These are phyloP conservation scores for Aspergillus awamori DNA, from an alignment of 2,329 filamentous ascomycete species.

Conservation along the genomic window DNA sequence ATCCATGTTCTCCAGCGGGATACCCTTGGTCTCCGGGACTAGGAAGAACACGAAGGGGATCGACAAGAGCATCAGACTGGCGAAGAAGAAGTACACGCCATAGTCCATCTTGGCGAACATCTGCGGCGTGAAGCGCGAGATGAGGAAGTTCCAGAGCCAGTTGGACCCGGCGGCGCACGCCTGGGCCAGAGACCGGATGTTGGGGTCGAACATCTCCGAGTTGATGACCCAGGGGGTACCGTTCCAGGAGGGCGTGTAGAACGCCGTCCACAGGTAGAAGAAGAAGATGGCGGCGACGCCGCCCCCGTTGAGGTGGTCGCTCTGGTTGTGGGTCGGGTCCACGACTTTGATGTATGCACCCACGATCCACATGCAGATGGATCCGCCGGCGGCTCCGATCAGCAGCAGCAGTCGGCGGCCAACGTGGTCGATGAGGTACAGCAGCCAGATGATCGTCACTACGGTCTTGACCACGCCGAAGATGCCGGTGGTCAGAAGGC, in stretches of 20 bases:
- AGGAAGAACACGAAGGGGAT: constrained; percentile 62
- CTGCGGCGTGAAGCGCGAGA: constrained; percentile 45
- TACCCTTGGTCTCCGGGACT: constrained; percentile 66
- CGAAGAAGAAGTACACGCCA: constrained; percentile 70
- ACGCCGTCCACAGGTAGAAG: constrained; percentile 75
- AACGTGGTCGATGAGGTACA: constrained; percentile 68
- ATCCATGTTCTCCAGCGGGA: constrained; percentile 68
- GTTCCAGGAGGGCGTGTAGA: constrained; percentile 75
- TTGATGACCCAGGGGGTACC: constrained; percentile 78
- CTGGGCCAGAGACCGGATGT: constrained; percentile 70
- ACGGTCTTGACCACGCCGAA: constrained; percentile 76
- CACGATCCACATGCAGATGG: constrained; percentile 44
- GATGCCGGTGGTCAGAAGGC: constrained; percentile 70
- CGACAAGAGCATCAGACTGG: constrained; percentile 61
- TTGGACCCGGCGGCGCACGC: constrained; percentile 60
- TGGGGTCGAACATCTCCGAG: constrained; percentile 72
- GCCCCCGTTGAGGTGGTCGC: constrained; percentile 30
- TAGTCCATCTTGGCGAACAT: constrained; percentile 53
- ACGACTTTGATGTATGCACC: constrained; percentile 44
- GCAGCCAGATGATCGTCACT: constrained; percentile 69
- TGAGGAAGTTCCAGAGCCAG: constrained; percentile 44
- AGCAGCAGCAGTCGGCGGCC: constrained; percentile 67
- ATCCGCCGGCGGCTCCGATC: constrained; percentile 65
- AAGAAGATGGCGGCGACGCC: constrained; percentile 58
- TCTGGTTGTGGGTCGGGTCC: constrained; percentile 27